phyloP scores from a whole-genome alignment of 78 protist species.

The Anaeramoeba flamelloides region DNA sequence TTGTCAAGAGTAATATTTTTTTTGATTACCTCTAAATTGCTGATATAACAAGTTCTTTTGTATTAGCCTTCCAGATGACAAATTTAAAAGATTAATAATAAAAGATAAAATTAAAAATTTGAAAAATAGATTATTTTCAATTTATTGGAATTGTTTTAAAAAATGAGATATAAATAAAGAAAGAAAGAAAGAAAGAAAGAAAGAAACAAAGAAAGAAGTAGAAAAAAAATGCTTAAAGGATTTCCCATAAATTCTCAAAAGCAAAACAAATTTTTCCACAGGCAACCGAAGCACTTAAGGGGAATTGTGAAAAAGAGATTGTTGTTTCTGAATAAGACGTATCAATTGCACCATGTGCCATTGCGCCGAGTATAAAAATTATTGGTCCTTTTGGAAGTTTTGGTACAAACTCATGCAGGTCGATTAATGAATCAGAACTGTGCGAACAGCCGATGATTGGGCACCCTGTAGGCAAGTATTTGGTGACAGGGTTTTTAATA shows the following conservation, averaged over 20 bases:
- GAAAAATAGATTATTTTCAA: too few species aligned
- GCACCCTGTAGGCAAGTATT: slow-evolving; percentile 56
- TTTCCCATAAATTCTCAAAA: not conserved
- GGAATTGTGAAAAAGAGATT: not conserved
- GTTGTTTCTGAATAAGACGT: not conserved
- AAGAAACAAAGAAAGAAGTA: too few species aligned
- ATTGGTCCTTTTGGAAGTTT: not conserved
- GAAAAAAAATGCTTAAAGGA: not conserved
- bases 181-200: too few species aligned
- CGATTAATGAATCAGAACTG: not conserved
- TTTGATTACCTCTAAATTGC: too few species aligned
- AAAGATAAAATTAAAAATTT: too few species aligned
- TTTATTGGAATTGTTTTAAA: too few species aligned
- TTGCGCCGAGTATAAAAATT: not conserved
- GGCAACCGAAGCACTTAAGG: not conserved
- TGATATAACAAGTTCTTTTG: too few species aligned
- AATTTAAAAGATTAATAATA: too few species aligned
- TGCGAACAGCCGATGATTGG: slow-evolving; percentile 10
- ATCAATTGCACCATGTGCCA: not conserved
- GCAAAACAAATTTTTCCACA: not conserved
- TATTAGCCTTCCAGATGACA: too few species aligned
- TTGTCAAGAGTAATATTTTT: too few species aligned
- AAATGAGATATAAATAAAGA: too few species aligned
- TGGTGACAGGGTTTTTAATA: slow-evolving; percentile 81
- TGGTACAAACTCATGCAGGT: not conserved